phyloP scores from a whole-genome alignment of 495 filamentous ascomycete species.

The Annulohypoxylon maeteangense region DNA sequence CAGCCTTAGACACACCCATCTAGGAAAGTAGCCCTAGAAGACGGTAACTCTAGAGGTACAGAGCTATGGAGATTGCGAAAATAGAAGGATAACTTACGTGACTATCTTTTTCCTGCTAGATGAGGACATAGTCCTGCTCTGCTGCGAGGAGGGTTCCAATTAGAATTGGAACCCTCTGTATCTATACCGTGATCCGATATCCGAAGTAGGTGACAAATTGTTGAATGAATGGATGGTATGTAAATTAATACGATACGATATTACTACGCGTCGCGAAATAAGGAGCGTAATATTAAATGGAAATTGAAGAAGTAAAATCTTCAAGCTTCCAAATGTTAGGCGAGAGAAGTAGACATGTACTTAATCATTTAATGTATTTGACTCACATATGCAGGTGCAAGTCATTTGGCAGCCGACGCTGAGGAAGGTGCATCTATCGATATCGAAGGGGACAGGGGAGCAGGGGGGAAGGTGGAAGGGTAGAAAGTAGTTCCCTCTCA shows the following conservation, averaged over 20 bases:
- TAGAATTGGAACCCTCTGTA: constrained; percentile 13
- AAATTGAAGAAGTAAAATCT: neutral
- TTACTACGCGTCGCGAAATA: neutral
- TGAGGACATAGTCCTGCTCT: constrained; percentile 23
- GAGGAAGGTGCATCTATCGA: neutral
- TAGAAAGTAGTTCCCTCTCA: constrained; percentile 3
- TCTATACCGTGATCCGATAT: neutral
- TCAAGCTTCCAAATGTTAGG: neutral
- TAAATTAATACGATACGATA: neutral
- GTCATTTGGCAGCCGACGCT: neutral
- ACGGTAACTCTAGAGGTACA: neutral
- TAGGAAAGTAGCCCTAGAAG: neutral
- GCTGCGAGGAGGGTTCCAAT: constrained; percentile 21
- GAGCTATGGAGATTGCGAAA: neutral
- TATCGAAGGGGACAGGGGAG: neutral
- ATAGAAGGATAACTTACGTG: constrained; percentile 12
- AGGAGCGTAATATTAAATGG: neutral
- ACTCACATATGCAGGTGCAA: constrained; percentile 3
- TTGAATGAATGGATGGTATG: neutral
- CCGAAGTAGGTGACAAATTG: neutral
- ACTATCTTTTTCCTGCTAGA: constrained; percentile 30
- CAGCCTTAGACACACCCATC: neutral
- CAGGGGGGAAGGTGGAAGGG: neutral
- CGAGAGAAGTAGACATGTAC: neutral
- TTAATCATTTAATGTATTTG: neutral